These are phyloP conservation scores for Candida lessepsii DNA, from an alignment of 805 yeast genomes.

Conservation along the genomic window DNA sequence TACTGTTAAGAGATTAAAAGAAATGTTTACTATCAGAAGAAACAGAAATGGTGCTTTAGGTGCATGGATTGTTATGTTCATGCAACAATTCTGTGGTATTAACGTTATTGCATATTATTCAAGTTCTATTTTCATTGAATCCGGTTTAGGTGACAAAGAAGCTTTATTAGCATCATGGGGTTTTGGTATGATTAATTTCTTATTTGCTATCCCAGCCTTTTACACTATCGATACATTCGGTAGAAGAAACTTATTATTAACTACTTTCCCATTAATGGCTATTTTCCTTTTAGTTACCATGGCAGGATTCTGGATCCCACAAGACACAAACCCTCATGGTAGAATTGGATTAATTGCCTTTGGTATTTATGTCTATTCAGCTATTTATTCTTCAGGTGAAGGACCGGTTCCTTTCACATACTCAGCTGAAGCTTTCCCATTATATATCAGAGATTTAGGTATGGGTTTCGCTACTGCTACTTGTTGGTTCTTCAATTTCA, in stretches of 20 bases:
- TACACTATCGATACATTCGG: conserved; percentile 78
- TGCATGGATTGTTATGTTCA: conserved; percentile 79
- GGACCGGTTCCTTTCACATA: conserved; percentile 91
- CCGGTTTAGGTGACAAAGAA: conserved; percentile 59
- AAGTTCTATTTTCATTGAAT: conserved; percentile 67
- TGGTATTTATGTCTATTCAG: conserved; percentile 72
- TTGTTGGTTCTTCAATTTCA: conserved; percentile 71
- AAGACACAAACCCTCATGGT: conserved; percentile 40
- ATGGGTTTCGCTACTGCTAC: conserved; percentile 78
- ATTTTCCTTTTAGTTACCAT: conserved; percentile 59
- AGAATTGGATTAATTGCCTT: conserved; percentile 66
- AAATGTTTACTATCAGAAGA: conserved; percentile 70
- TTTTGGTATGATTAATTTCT: conserved; percentile 75
- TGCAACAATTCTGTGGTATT: conserved; percentile 91
- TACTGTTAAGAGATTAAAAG: conserved; percentile 46
- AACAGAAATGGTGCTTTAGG: conserved; percentile 81
- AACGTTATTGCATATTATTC: conserved; percentile 87
- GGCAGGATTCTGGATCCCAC: conserved; percentile 68
- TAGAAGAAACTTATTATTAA: conserved; percentile 57
- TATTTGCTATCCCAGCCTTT: conserved; percentile 81
- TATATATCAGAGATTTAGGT: conserved; percentile 76
- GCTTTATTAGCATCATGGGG: conserved; percentile 84
- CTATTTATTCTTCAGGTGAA: conserved; percentile 78
- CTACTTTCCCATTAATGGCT: conserved; percentile 66
- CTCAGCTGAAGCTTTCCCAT: conserved; percentile 78